Conservation (phyloP, 495 filamentous ascomycete species). For the Aspergillus panamensis region DNA sequence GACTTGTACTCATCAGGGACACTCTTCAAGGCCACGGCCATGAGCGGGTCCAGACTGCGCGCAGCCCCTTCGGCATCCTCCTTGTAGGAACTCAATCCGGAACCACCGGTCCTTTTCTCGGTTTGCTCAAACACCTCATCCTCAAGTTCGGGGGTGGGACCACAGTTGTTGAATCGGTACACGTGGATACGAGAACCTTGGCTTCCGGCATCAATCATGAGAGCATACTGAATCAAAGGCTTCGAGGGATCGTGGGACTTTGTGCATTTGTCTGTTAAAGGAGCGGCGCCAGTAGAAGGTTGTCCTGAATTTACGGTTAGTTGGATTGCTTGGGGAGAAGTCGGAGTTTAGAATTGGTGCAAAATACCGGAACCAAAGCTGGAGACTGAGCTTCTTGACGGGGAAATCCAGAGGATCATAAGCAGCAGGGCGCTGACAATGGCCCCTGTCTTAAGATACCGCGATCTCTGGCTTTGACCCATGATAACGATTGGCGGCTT, state of each 20-base stretch:
- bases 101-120: constrained; percentile 67
- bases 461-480: constrained; percentile 68
- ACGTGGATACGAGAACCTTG: constrained; percentile 97
- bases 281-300: constrained; percentile 22
- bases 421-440: constrained; percentile 71
- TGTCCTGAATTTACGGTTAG: constrained; percentile 23
- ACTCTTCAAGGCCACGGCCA: constrained; percentile 76
- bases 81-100: constrained; percentile 83
- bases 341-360: not conserved
- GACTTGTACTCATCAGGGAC: constrained; percentile 83
- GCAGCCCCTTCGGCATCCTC: constrained; percentile 83
- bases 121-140: constrained; percentile 89
- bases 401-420: constrained; percentile 71
- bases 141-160: constrained; percentile 89
- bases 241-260: constrained; percentile 79
- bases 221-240: constrained; percentile 91
- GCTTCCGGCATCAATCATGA: constrained; percentile 98
- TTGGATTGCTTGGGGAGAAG: not conserved
- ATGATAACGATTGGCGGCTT: constrained; percentile 41
- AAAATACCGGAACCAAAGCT: constrained; percentile 41
- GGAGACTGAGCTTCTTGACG: constrained; percentile 42
- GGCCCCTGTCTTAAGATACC: constrained; percentile 79
- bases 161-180: constrained; percentile 99
- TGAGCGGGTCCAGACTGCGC: constrained; percentile 78
- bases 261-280: constrained; percentile 59